Evolutionary conservation across 2,329 filamentous ascomycete species (phyloP).

Genomic region (Penicillium expansum): DNA sequence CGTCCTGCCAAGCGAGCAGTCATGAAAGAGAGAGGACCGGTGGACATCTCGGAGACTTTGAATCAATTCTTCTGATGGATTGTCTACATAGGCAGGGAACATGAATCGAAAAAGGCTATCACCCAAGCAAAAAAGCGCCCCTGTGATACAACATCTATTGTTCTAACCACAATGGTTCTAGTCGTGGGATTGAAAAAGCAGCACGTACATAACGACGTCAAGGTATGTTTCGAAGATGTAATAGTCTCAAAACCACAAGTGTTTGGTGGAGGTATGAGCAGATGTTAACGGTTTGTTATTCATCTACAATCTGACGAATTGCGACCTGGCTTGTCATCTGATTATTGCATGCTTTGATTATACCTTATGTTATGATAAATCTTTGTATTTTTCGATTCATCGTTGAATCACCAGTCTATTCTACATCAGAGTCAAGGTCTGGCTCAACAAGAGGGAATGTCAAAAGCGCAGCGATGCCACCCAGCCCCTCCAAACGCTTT

Average conservation of each 20-base stretch:
- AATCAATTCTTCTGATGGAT: constrained; percentile 6
- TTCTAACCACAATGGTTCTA: too few relatives aligned
- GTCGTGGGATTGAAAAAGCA: too few relatives aligned
- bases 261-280: not conserved
- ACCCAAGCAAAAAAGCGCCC: too few relatives aligned
- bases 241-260: too few relatives aligned
- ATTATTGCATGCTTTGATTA: not conserved
- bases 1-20: constrained; percentile 2
- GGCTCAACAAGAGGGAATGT: constrained; percentile 84
- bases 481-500: constrained; percentile 74
- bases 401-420: constrained; percentile 20
- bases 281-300: too few relatives aligned
- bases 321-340: too few relatives aligned
- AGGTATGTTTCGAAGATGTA: not conserved
- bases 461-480: constrained; percentile 83
- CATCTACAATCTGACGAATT: not conserved
- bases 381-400: not conserved
- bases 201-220: too few relatives aligned
- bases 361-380: not conserved
- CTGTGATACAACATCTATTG: too few relatives aligned
- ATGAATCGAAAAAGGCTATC: too few relatives aligned
- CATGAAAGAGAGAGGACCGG: constrained; percentile 6
- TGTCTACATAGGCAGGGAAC: not conserved
- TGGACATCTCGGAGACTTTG: not conserved
- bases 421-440: constrained; percentile 64